Conservation (phyloP, 164 flowering plant species). For the Sedum album region DNA sequence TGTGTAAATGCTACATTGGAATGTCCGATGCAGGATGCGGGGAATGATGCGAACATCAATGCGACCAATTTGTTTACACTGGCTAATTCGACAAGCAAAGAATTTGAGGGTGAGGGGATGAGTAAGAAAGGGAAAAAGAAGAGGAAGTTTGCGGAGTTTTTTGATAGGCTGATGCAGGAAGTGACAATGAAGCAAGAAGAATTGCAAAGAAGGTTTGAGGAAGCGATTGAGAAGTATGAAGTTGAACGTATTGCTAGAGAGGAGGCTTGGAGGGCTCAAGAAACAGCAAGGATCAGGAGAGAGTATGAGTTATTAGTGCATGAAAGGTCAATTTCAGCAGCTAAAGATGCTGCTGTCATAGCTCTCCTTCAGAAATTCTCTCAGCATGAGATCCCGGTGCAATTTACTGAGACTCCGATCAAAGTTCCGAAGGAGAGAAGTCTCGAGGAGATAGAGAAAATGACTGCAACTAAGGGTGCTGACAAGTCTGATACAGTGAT, state of each 20-base stretch:
- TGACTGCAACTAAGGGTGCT: not conserved
- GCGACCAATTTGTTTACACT: conserved; percentile 24
- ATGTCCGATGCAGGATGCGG: not conserved
- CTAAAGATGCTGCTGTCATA: conserved; percentile 61
- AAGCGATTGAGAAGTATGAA: conserved; percentile 45
- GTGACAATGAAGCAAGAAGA: conserved; percentile 50
- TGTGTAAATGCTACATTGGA: not conserved
- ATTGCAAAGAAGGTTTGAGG: conserved; percentile 42
- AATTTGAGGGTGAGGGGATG: conserved; percentile 21
- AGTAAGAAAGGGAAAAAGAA: conserved; percentile 21
- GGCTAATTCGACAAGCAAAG: conserved; percentile 30
- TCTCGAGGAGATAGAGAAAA: conserved; percentile 7
- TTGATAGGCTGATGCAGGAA: conserved; percentile 36
- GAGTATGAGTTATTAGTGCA: conserved; percentile 44
- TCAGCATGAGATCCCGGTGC: conserved; percentile 16
- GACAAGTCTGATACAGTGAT: not conserved
- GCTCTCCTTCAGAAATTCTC: conserved; percentile 42
- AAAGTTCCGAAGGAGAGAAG: not conserved
- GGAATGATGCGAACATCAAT: not conserved
- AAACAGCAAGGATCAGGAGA: conserved; percentile 36
- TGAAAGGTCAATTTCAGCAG: conserved; percentile 52
- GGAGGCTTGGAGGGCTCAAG: conserved; percentile 55
- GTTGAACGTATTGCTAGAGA: conserved; percentile 43
- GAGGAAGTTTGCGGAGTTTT: conserved; percentile 31
- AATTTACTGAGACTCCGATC: conserved; percentile 14